Base-by-base conservation (phyloP, 176 grass and related monocot species). In the Neostapfia colusana region DNA sequence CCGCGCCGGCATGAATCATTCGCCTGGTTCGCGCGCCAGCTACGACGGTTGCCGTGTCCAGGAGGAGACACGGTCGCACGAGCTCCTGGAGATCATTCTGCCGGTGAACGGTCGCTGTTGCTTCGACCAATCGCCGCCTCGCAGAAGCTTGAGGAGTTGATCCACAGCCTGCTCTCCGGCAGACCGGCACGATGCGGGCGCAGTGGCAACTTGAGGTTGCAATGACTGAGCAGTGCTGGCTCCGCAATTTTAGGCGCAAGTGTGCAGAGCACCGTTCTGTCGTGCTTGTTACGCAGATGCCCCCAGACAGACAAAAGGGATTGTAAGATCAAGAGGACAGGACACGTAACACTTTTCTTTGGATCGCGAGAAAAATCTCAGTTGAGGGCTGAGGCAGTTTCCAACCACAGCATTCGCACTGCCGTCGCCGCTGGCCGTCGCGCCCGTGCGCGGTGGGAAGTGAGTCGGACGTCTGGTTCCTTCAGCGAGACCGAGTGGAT, bases 1-100 rank as follows among this genome's bases (percentile, higher is more conserved):
- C 81, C 60, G 75, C 54, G 8, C 11, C 68, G 62, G 51, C 53
- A 83, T 41, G 69, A 74, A 57, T 25, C 21, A 57, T 79, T 63
- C 51, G 34, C 68, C 80, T 51, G 80, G 35, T 7, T 4, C 67
- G 34, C 7, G 7, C 60, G 68, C 49, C 50, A 3, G 3, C 31
- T 31, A 83, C 50, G 61, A 73, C 64, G 71, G 50, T 26, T 21
- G 3, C 43, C 16, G 8, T 50, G 15, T 11, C 27, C 16, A 68
- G 69, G 21, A n/a, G 23, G 23, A n/a, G 74, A 48, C 61, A 60
- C 35, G 4, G 8, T n/a, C 50, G 18, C 50, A 25, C 57, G 57
- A 60, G 25, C 12, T 36, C 38, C 50, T 56, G 18, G 18, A 12
- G 31, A 55, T 73, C 45, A 64, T 68, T 49, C 54, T 75, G 71